Evolutionary conservation across 2,329 filamentous ascomycete genomes (phyloP).

Genomic region (Endocalyx cinctus): DNA sequence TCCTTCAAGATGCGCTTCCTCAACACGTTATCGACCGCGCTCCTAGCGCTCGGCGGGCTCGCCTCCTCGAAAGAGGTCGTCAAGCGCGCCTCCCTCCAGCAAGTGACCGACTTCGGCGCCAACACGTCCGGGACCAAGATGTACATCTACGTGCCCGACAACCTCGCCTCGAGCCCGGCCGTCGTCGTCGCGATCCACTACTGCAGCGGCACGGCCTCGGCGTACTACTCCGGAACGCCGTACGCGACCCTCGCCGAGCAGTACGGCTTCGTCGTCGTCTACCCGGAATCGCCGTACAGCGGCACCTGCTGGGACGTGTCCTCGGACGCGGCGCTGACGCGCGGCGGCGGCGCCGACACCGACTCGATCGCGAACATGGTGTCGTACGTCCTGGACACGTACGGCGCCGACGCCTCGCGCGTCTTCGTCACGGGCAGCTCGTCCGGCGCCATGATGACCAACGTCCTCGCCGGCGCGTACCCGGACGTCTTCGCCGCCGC

Average conservation of each 20-base stretch:
- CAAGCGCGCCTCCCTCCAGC: conserved; percentile 16
- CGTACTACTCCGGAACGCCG: conserved; percentile 43
- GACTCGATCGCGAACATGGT: conserved; percentile 57
- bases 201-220: conserved; percentile 45
- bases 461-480: conserved; percentile 43
- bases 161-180: conserved; percentile 34
- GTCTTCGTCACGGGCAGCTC: conserved; percentile 51
- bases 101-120: conserved; percentile 23
- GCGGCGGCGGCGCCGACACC: conserved; percentile 53
- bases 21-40: conserved; percentile 1
- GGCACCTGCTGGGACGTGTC: conserved; percentile 49
- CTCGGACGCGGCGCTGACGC: conserved; percentile 42
- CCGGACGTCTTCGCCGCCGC: conserved; percentile 43
- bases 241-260: conserved; percentile 40
- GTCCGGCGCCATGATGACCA: conserved; percentile 49
- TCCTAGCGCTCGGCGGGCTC: conserved; percentile 11
- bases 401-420: conserved; percentile 44
- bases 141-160: conserved; percentile 38
- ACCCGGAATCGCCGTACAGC: conserved; percentile 47
- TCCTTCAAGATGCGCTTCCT: conserved; percentile 10
- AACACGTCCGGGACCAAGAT: conserved; percentile 39
- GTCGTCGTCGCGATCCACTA: conserved; percentile 51
- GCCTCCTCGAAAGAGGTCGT: conserved; percentile 4
- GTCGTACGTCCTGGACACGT: conserved; percentile 46
- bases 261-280: conserved; percentile 47